A percentile compares a stretch with the other conserved stretches of the same genome.
Conservation (phyloP, 2,329 filamentous ascomycete genomes). For the Aspergillus nomiae region DNA sequence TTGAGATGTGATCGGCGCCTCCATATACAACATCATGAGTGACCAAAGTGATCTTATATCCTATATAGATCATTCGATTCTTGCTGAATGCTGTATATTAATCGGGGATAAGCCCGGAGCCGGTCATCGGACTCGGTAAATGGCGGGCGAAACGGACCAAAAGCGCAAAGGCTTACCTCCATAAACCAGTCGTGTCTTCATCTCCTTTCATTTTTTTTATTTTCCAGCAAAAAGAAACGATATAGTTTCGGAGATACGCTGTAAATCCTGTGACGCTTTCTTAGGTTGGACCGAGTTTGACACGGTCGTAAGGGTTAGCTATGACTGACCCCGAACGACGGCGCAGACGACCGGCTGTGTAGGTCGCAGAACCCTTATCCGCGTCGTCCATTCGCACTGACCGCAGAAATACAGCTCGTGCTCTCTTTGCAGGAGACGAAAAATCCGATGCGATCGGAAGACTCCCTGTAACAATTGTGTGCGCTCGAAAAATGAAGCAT, state of each 20-base stretch:
- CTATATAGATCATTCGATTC: neutral
- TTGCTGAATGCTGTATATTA: neutral
- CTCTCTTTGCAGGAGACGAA: slow-evolving; percentile 60
- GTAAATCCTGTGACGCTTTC: neutral
- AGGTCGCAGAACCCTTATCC: slow-evolving; percentile 23
- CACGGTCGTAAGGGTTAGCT: neutral
- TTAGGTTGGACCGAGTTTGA: neutral
- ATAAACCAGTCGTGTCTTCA: neutral
- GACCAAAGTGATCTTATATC: too few relatives aligned
- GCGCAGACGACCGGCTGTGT: slow-evolving; percentile 50
- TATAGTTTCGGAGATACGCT: neutral
- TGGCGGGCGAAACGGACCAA: slow-evolving; percentile 25
- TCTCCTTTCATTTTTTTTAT: neutral
- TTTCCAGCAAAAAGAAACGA: neutral
- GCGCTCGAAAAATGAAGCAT: slow-evolving; percentile 37
- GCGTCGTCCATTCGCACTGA: slow-evolving; percentile 12
- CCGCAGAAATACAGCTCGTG: slow-evolving; percentile 49
- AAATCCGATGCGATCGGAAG: slow-evolving; percentile 63
- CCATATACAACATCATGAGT: neutral
- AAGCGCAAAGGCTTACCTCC: slow-evolving; percentile 21
- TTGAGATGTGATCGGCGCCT: neutral
- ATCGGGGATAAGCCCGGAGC: neutral
- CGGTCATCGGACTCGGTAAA: slow-evolving; percentile 26
- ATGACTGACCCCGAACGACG: slow-evolving; percentile 35
- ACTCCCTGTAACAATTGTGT: slow-evolving; percentile 62